Evolutionary conservation across 305 asterid genomes (phyloP), one percentile per base, ranked within the genome.

Genomic region (Fraxinus nigra): DNA sequence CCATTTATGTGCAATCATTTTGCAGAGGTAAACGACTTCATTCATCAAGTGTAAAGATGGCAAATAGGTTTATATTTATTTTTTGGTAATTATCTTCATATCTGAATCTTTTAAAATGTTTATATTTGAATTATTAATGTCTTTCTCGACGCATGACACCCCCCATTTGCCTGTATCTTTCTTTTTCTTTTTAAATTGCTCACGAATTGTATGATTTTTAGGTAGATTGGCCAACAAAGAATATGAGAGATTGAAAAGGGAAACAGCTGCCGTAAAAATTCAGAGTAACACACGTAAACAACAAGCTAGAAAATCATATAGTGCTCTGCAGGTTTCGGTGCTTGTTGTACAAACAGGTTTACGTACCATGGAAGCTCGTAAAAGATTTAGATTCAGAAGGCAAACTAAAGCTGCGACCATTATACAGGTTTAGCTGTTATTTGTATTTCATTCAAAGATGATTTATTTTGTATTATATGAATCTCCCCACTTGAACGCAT

Each of bases 221-320:
- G 99, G 99, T 82, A 92, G 90, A 87, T 88, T 97, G 78, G 97
- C 97, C n/a, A 85, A 91, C 89, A 97, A 89, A 88, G 78, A 76
- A 78, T 97, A 51, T 78, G 92, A 16, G 59, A 61, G 87, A n/a
- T 69, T 92, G 87, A 93, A 89, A 89, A 90, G 90, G 84, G 89
- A 91, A 89, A 94, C 98, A 78, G 98, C 99, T 85, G 98, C 97
- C 3, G 37, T 93, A 77, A 97, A 89, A 89, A 90, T 95, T 80
- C 98, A 92, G 88, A 87, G 87, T 63, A 89, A 82, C 79, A 37
- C 91, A 20, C 97, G 88, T 51, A 86, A 89, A 86, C 82, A 87
- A 87, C 92, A 84, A 43, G 88, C 95, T 72, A 90, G 96, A 86
- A 89, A 90, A 86, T 84, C 92, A 79, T 97, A 92, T 78, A 81